phyloP scores from a whole-genome alignment of 805 yeast genomes.

The Starmerella bombicola region DNA sequence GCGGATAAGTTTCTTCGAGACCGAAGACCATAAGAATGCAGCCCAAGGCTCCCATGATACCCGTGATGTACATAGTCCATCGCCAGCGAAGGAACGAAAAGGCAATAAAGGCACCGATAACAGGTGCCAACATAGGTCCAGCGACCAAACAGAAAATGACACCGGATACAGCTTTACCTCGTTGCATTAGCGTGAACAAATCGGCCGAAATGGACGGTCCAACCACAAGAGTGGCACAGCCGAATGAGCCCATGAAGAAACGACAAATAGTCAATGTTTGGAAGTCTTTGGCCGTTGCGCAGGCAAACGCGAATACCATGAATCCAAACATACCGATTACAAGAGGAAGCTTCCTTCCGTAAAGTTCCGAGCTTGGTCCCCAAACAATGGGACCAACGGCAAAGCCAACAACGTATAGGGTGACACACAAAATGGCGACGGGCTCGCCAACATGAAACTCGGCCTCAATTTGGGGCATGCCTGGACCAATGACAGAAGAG shows the following conservation, averaged over 20 bases:
- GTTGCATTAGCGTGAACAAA: conserved; percentile 36
- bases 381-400: conserved; percentile 56
- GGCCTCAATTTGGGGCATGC: conserved; percentile 27
- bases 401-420: conserved; percentile 52
- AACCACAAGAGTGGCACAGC: conserved; percentile 49
- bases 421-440: conserved; percentile 41
- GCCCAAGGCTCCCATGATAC: conserved; percentile 31
- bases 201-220: conserved; percentile 52
- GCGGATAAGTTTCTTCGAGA: conserved; percentile 32
- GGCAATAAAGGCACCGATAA: conserved; percentile 34
- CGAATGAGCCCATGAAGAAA: conserved; percentile 47
- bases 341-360: conserved; percentile 40
- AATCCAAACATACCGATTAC: conserved; percentile 27
- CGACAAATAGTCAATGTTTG: conserved; percentile 42
- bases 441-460: conserved; percentile 36
- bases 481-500: conserved; percentile 39
- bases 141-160: conserved; percentile 39
- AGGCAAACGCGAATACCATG: conserved; percentile 36
- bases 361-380: conserved; percentile 48
- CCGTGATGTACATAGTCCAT: conserved; percentile 43
- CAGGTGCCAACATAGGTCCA: conserved; percentile 38
- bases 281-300: conserved; percentile 40
- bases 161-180: conserved; percentile 44
- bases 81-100: conserved; percentile 38
- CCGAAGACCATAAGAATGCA: conserved; percentile 31